These are phyloP conservation scores for Stylosanthes scabra DNA, from an alignment of 331 rosid genomes.

Conservation along the genomic window DNA sequence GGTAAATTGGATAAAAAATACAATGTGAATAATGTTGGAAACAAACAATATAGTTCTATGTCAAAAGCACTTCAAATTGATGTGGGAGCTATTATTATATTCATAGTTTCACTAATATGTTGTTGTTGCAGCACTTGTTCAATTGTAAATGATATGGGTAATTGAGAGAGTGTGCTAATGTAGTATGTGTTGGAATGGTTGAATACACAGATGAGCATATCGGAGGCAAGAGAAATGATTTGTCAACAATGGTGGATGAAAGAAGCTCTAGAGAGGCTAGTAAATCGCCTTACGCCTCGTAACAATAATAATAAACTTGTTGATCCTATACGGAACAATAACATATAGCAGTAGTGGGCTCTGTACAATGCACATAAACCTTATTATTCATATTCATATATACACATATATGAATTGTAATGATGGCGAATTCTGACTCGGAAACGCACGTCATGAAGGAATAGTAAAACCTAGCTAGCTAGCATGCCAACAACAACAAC, in stretches of 20 bases:
- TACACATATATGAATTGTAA: no score
- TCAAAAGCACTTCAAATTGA: neutral
- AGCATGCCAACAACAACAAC: slow-evolving; percentile 12
- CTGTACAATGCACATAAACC: slow-evolving; percentile 37
- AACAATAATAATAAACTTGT: slow-evolving; percentile 14
- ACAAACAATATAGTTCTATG: neutral
- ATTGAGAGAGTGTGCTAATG: no score
- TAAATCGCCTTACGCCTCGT: slow-evolving; percentile 55
- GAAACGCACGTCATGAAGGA: no score
- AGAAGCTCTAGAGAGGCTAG: slow-evolving; percentile 79
- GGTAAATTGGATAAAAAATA: no score
- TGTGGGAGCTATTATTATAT: no score
- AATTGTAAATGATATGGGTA: no score
- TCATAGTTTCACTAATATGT: neutral
- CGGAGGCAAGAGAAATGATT: slow-evolving; percentile 67
- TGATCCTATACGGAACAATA: slow-evolving; percentile 12
- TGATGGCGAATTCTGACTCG: no score
- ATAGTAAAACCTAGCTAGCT: no score
- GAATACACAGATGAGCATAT: slow-evolving; percentile 64
- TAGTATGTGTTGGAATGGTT: no score
- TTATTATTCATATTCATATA: no score
- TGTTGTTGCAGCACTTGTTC: no score
- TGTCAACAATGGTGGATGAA: slow-evolving; percentile 96
- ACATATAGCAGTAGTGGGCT: slow-evolving; percentile 30
- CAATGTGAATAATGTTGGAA: no score